A percentile compares a stretch with the other conserved stretches of the same genome.
Conservation (phyloP, 768 basidiomycete genomes). For the Tulasnella sp. region DNA sequence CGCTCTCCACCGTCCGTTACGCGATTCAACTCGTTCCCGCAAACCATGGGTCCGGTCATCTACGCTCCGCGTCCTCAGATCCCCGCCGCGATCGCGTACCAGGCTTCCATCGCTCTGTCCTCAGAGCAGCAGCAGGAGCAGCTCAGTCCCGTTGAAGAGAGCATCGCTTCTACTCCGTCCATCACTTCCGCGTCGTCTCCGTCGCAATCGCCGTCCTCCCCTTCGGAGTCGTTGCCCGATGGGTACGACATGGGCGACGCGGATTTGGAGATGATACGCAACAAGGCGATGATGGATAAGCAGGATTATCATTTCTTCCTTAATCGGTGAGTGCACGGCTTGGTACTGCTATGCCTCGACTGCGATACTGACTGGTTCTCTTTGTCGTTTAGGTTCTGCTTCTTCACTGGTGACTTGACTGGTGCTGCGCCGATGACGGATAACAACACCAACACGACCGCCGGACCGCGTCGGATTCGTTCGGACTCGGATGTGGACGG, state of each 20-base stretch:
- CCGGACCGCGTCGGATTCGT: slow-evolving; percentile 3
- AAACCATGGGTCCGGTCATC: not conserved
- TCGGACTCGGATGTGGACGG: slow-evolving; percentile 9
- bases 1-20: not conserved
- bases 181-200: not conserved
- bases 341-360: not conserved
- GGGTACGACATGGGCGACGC: not conserved
- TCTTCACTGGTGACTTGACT: slow-evolving; percentile 1
- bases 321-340: not conserved
- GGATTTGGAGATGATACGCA: not conserved
- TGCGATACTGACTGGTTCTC: not conserved
- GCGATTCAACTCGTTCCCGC: slow-evolving; percentile 5
- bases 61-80: not conserved
- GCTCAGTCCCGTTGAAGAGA: not conserved
- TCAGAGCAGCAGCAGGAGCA: not conserved
- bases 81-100: not conserved
- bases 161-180: slow-evolving; percentile 8
- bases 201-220: not conserved
- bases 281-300: not conserved
- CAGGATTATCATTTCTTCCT: slow-evolving; percentile 3
- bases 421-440: not conserved
- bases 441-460: not conserved
- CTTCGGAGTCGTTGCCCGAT: not conserved
- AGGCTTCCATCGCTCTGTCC: not conserved
- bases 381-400: slow-evolving; percentile 7